Evolutionary conservation across 805 yeast species (phyloP).

Genomic region (Zygosaccharomyces bailii): DNA sequence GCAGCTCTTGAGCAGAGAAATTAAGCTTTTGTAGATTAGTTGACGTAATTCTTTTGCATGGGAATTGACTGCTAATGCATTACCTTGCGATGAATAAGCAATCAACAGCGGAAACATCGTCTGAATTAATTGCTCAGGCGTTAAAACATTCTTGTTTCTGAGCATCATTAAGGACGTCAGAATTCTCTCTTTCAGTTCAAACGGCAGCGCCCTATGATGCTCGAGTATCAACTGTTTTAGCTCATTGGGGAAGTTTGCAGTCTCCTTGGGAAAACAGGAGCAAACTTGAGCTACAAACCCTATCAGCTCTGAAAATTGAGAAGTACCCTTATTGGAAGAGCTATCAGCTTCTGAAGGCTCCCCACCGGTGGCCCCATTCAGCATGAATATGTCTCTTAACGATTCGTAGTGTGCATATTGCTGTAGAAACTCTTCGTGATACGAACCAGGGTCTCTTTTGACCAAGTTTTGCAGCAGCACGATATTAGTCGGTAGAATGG

Average conservation of each 20-base stretch:
- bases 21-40: slow-evolving; percentile 75
- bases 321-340: slow-evolving; percentile 26
- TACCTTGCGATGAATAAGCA: slow-evolving; percentile 55
- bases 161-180: slow-evolving; percentile 86
- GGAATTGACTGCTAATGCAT: slow-evolving; percentile 44
- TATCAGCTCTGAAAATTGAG: slow-evolving; percentile 73
- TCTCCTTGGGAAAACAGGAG: slow-evolving; percentile 83
- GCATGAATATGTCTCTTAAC: slow-evolving; percentile 76
- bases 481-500: slow-evolving; percentile 87
- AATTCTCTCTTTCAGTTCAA: slow-evolving; percentile 88
- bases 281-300: slow-evolving; percentile 93
- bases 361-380: slow-evolving; percentile 42
- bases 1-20: slow-evolving; percentile 73
- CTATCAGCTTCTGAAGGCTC: slow-evolving; percentile 45
- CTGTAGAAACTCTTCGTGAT: slow-evolving; percentile 87
- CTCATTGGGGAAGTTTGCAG: slow-evolving; percentile 80
- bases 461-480: slow-evolving; percentile 88
- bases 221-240: slow-evolving; percentile 61
- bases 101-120: slow-evolving; percentile 80
- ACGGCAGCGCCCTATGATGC: slow-evolving; percentile 76
- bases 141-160: slow-evolving; percentile 76
- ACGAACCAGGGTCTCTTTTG: slow-evolving; percentile 90
- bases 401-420: slow-evolving; percentile 93
- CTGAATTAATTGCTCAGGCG: slow-evolving; percentile 77
- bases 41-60: slow-evolving; percentile 80